phyloP scores from a whole-genome alignment of 2,329 filamentous ascomycete genomes.

The Penicillium corylophilum region DNA sequence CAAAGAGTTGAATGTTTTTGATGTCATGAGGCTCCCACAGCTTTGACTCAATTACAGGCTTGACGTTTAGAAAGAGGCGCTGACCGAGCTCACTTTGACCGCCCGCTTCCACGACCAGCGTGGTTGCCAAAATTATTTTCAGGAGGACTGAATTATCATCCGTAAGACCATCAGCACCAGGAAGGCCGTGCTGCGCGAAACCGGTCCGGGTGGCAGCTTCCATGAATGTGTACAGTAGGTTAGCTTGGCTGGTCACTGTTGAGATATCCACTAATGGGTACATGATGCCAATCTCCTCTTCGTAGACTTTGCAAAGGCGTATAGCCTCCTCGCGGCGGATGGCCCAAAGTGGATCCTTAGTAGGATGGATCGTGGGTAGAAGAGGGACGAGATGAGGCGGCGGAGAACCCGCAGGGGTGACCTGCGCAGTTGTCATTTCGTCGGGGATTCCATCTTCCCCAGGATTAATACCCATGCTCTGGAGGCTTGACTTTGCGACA shows the following conservation, averaged over 20 bases:
- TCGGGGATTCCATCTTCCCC: constrained; percentile 62
- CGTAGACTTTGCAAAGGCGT: constrained; percentile 73
- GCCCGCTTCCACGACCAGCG: constrained; percentile 72
- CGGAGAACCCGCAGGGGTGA: constrained; percentile 51
- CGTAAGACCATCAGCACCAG: constrained; percentile 59
- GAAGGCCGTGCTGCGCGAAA: constrained; percentile 54
- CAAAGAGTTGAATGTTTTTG: constrained; percentile 59
- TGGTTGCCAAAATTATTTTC: constrained; percentile 80
- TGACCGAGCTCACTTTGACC: constrained; percentile 74
- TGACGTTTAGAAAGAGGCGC: constrained; percentile 73
- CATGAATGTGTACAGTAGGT: constrained; percentile 69
- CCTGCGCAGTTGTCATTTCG: constrained; percentile 52
- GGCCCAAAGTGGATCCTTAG: constrained; percentile 76
- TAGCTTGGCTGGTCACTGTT: constrained; percentile 67
- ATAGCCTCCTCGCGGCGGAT: constrained; percentile 77
- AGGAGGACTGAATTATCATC: constrained; percentile 68
- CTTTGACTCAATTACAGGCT: constrained; percentile 65
- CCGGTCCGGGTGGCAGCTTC: constrained; percentile 63
- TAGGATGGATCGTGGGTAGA: constrained; percentile 42
- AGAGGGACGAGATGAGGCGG: constrained; percentile 36
- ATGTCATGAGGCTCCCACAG: constrained; percentile 58
- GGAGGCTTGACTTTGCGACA: constrained; percentile 80
- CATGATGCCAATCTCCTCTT: constrained; percentile 90
- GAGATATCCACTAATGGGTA: constrained; percentile 81
- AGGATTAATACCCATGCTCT: constrained; percentile 82